Base-by-base conservation (phyloP, 2,329 filamentous ascomycete genomes). In the Stemphylium lycopersici region DNA sequence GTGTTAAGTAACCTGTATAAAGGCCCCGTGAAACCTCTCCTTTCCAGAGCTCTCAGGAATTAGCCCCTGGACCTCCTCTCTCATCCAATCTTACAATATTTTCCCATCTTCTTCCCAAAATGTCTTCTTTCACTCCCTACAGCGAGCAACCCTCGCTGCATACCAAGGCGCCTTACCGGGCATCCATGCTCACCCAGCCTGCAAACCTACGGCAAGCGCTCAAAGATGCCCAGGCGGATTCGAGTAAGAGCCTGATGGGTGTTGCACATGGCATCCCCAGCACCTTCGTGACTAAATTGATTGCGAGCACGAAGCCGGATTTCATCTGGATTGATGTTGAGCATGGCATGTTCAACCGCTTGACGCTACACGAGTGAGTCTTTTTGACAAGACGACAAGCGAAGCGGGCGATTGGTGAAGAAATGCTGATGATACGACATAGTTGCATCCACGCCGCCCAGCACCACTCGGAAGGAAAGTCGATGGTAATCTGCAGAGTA, bases 281-380 rank as follows among this genome's bases (percentile, higher is more conserved):
- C 34, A 58, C 55, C 8, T 69, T 68, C 16, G 57, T 68, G 8
- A 69, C 66, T 24, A 69, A 69, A 50, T 49, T 67, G 6, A 56
- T 69, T 36, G 67, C 65, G 13, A 61, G 57, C n/a, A 59, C 63
- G 15, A 68, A 66, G 52, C 64, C 67, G 1, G 65, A 69, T 42
- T 68, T 68, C 45, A 62, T 68, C 54, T 69, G 59, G 59, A 62
- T 68, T 11, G 65, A 69, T 24, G 66, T 69, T 6, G 65, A 68
- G 50, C 65, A 69, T 43, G 65, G 63, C 43, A 68, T 69, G 62
- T 69, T 65, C 45, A 63, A 67, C 46, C 55, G 65, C 2, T 52
- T 67, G 15, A 61, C 66, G 16, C 29, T 69, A 16, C 62, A 66
- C 20, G 65, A 69, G 66, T 69, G 60, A 50, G 66, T 39, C 13